Conservation (phyloP, 768 basidiomycete genomes). For the Phylloporus sp. region DNA sequence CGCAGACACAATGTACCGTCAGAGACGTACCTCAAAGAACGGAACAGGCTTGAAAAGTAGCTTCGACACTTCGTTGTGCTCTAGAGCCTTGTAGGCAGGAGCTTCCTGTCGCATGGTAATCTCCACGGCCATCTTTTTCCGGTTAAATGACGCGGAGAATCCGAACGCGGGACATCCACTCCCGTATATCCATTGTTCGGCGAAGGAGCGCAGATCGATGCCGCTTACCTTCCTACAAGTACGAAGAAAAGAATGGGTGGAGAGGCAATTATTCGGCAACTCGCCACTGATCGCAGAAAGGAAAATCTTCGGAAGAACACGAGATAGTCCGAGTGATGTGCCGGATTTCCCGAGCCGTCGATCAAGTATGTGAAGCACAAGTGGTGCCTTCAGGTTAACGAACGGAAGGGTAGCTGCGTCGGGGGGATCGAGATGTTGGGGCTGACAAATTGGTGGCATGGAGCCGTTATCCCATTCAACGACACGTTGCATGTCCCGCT, state of each 20-base stretch:
- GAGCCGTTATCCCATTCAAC: slow-evolving; percentile 80
- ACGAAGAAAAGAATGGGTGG: slow-evolving; percentile 85
- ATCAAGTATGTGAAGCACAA: slow-evolving; percentile 96
- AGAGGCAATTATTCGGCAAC: slow-evolving; percentile 75
- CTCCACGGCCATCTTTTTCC: slow-evolving; percentile 98
- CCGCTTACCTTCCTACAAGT: slow-evolving; percentile 93
- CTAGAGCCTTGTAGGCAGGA: slow-evolving; percentile 63
- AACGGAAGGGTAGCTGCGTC: slow-evolving; percentile 76
- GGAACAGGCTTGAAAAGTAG: slow-evolving; percentile 75
- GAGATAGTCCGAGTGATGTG: slow-evolving; percentile 88
- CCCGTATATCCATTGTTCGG: slow-evolving; percentile 99
- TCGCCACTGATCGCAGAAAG: slow-evolving; percentile 91
- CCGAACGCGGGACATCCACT: slow-evolving; percentile 92
- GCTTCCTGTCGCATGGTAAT: slow-evolving; percentile 89
- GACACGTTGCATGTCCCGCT: slow-evolving; percentile 94
- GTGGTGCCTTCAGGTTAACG: slow-evolving; percentile 90
- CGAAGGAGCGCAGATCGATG: slow-evolving; percentile 83
- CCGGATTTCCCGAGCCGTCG: slow-evolving; percentile 91
- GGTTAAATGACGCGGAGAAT: slow-evolving; percentile 87
- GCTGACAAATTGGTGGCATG: slow-evolving; percentile 93
- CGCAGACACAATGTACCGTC: background rate
- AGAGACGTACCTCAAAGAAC: slow-evolving; percentile 72
- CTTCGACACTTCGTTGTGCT: slow-evolving; percentile 64
- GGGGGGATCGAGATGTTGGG: slow-evolving; percentile 78
- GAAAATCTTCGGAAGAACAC: slow-evolving; percentile 93